Evolutionary conservation across 345 rosid species (phyloP).

Genomic region (Crucihimalaya himalaica): DNA sequence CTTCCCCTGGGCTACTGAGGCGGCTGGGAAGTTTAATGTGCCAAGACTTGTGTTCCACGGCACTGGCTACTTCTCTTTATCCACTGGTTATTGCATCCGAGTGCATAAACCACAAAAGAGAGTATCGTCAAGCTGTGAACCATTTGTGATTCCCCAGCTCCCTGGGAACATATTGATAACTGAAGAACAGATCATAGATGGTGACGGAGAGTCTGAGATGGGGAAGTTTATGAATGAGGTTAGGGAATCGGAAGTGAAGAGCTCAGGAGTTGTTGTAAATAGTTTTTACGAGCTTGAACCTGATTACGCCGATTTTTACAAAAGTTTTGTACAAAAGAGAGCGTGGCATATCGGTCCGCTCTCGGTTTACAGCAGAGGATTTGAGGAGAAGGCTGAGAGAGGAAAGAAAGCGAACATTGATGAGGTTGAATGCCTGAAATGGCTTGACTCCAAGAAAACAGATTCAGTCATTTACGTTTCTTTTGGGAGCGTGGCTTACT

Average conservation of each 20-base stretch:
- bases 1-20: conserved; percentile 61
- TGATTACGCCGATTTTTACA: conserved; percentile 51
- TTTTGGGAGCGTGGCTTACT: conserved; percentile 47
- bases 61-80: conserved; percentile 45
- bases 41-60: conserved; percentile 65
- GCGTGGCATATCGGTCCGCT: not conserved
- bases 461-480: conserved; percentile 58
- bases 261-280: conserved; percentile 67
- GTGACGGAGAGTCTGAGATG: not conserved
- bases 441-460: conserved; percentile 57
- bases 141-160: conserved; percentile 39
- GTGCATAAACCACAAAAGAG: conserved; percentile 42
- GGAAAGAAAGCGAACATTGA: conserved; percentile 41
- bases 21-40: conserved; percentile 44
- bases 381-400: conserved; percentile 47
- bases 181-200: conserved; percentile 31
- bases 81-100: conserved; percentile 27
- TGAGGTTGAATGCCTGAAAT: conserved; percentile 42
- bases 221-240: conserved; percentile 18
- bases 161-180: conserved; percentile 51
- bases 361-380: conserved; percentile 29
- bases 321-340: conserved; percentile 12
- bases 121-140: conserved; percentile 43
- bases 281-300: conserved; percentile 77
- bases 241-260: conserved; percentile 44